Evolutionary conservation across 1,284 basidiomycete genomes (phyloP).

Genomic region (Vanrija sp.): DNA sequence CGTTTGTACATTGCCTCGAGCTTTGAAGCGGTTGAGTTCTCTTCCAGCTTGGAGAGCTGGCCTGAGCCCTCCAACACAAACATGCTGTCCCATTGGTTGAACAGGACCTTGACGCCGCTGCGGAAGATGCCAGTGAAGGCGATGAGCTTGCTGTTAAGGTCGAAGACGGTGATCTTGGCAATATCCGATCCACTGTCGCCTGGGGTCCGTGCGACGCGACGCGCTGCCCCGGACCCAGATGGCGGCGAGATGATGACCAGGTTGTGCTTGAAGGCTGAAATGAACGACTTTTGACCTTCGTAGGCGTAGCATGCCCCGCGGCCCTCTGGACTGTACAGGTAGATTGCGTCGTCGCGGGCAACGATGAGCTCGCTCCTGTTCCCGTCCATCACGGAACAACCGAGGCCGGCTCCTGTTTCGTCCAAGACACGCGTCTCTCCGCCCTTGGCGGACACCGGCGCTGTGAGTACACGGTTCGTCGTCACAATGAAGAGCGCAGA

Average conservation of each 20-base stretch:
- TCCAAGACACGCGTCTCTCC: constrained; percentile 68
- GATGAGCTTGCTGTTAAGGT: constrained; percentile 88
- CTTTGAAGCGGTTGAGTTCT: constrained; percentile 74
- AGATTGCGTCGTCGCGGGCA: constrained; percentile 88
- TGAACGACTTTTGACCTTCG: constrained; percentile 59
- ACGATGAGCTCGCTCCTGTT: constrained; percentile 69
- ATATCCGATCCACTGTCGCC: constrained; percentile 57
- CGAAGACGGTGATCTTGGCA: constrained; percentile 83
- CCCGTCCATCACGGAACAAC: constrained; percentile 78
- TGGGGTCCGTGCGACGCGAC: not conserved
- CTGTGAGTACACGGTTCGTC: constrained; percentile 69
- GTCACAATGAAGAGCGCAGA: constrained; percentile 80
- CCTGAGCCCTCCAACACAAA: constrained; percentile 74
- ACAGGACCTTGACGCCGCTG: constrained; percentile 71
- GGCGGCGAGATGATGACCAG: constrained; percentile 86
- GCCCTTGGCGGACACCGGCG: constrained; percentile 63
- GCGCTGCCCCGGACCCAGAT: constrained; percentile 53
- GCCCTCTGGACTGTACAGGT: constrained; percentile 77
- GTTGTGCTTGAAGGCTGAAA: constrained; percentile 72
- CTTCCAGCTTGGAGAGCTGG: constrained; percentile 66
- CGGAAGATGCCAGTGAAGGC: constrained; percentile 75
- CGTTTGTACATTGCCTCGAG: constrained; percentile 76
- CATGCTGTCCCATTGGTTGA: constrained; percentile 72
- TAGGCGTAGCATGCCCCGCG: constrained; percentile 83
- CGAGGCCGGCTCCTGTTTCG: constrained; percentile 76